A percentile compares a stretch with the other conserved stretches of the same genome.
These are phyloP conservation scores for Leccinum pellstonianum DNA, from an alignment of 768 basidiomycete species.

Conservation along the genomic window DNA sequence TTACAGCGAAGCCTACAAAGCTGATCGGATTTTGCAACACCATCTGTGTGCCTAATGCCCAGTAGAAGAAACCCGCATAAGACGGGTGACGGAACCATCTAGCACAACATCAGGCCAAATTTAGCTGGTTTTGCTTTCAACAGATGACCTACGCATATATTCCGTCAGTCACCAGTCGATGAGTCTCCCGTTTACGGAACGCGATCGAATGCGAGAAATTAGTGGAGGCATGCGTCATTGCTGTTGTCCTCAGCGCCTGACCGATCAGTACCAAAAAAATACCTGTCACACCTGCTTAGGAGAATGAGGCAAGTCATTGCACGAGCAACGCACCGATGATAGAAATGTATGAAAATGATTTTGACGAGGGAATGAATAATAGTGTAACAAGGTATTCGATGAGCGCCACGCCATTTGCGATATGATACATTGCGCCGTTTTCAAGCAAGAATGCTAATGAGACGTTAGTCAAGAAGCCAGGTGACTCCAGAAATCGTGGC, in stretches of 20 bases:
- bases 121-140: background rate
- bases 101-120: background rate
- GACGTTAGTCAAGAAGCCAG: slow-evolving; percentile 6
- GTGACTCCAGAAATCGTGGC: background rate
- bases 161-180: slow-evolving; percentile 83
- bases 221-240: slow-evolving; percentile 95
- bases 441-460: slow-evolving; percentile 85
- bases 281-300: slow-evolving; percentile 43
- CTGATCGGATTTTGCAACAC: slow-evolving; percentile 84
- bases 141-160: slow-evolving; percentile 70
- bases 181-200: slow-evolving; percentile 65
- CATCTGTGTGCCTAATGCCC: slow-evolving; percentile 94
- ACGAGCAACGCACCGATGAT: slow-evolving; percentile 46
- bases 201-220: slow-evolving; percentile 94
- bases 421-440: slow-evolving; percentile 82
- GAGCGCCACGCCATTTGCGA: slow-evolving; percentile 77
- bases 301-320: background rate
- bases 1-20: slow-evolving; percentile 58
- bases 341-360: slow-evolving; percentile 58
- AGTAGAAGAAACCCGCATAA: slow-evolving; percentile 96
- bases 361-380: slow-evolving; percentile 65
- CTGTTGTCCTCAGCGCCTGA: slow-evolving; percentile 77
- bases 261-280: slow-evolving; percentile 62
- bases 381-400: slow-evolving; percentile 74
- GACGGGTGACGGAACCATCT: slow-evolving; percentile 85